A percentile compares a stretch with the other conserved stretches of the same genome.
Evolutionary conservation across 1,284 basidiomycete species (phyloP).

Genomic region (Melampsora occidentalis): DNA sequence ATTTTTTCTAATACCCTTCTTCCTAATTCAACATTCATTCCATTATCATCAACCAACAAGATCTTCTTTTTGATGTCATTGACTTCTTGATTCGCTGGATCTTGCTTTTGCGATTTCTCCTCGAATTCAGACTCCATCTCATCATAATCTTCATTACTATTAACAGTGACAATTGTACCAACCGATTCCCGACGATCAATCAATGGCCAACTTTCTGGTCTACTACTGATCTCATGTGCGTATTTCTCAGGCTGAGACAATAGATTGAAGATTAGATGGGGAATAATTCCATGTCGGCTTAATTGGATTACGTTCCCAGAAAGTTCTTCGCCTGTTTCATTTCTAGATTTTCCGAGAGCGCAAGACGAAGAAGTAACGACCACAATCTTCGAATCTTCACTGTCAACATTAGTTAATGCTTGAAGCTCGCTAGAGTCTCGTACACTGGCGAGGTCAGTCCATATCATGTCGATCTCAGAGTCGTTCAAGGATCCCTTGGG

Average conservation of each 20-base stretch:
- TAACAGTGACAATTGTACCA: background rate
- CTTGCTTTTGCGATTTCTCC: background rate
- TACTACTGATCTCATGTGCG: conserved; percentile 24
- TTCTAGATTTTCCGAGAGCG: conserved; percentile 6
- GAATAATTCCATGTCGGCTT: conserved; percentile 39
- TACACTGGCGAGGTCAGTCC: conserved; percentile 13
- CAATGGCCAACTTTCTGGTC: conserved; percentile 2
- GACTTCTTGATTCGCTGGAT: background rate
- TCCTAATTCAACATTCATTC: conserved; percentile 34
- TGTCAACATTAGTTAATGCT: background rate
- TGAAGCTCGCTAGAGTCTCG: conserved; percentile 5
- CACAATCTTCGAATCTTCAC: background rate
- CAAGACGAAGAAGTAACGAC: background rate
- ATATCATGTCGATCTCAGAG: conserved; percentile 27
- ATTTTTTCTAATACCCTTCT: conserved; percentile 18
- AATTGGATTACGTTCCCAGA: conserved; percentile 19
- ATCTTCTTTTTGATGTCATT: conserved; percentile 8
- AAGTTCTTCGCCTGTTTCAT: background rate
- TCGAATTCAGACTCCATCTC: background rate
- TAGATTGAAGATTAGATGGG: conserved; percentile 31
- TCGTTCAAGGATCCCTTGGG: conserved; percentile 9
- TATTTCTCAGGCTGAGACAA: conserved; percentile 19
- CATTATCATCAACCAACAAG: conserved; percentile 41
- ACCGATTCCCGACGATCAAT: conserved; percentile 9
- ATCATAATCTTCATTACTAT: background rate